Percentiles rank a stretch among this genome's conserved stretches.
phyloP scores from a whole-genome alignment of 78 protist genomes.

The Dictyostelium firmibasis region DNA sequence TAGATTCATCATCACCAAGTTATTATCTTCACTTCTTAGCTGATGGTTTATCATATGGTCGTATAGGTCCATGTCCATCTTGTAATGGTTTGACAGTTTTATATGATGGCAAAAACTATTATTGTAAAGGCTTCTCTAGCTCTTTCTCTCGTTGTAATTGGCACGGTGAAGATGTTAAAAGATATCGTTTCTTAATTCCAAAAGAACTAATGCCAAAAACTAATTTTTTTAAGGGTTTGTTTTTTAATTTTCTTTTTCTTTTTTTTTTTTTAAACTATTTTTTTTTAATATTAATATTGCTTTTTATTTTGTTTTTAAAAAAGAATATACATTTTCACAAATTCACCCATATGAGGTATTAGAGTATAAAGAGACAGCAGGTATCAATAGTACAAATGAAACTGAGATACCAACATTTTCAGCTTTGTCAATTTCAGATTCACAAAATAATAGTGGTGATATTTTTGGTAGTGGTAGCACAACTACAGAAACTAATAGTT shows the following conservation, averaged over 20 bases:
- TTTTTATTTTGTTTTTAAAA: not conserved
- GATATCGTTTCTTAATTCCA: conserved; percentile 32
- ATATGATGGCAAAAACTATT: conserved; percentile 59
- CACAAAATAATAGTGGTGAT: not conserved
- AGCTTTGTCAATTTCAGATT: not conserved
- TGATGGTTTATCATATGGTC: conserved; percentile 69
- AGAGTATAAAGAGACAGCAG: not conserved
- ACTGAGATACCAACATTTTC: not conserved
- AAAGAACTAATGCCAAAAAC: not conserved
- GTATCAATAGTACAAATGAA: not conserved
- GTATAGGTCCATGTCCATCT: conserved; percentile 63
- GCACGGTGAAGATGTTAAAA: conserved; percentile 21
- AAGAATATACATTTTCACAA: conserved; percentile 12
- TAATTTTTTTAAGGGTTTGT: not conserved
- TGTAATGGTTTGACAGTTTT: conserved; percentile 45
- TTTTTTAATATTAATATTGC: too few relatives aligned
- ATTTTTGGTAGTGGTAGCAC: too few relatives aligned
- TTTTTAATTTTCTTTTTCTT: not conserved
- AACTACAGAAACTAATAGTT: not conserved
- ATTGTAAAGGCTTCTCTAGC: conserved; percentile 42
- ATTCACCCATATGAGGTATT: conserved; percentile 33
- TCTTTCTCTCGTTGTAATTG: conserved; percentile 58
- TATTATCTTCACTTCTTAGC: conserved; percentile 23
- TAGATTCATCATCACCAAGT: conserved; percentile 50
- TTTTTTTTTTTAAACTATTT: not conserved